These are phyloP conservation scores for Limtongia smithiae DNA, from an alignment of 805 yeast genomes.

Conservation along the genomic window DNA sequence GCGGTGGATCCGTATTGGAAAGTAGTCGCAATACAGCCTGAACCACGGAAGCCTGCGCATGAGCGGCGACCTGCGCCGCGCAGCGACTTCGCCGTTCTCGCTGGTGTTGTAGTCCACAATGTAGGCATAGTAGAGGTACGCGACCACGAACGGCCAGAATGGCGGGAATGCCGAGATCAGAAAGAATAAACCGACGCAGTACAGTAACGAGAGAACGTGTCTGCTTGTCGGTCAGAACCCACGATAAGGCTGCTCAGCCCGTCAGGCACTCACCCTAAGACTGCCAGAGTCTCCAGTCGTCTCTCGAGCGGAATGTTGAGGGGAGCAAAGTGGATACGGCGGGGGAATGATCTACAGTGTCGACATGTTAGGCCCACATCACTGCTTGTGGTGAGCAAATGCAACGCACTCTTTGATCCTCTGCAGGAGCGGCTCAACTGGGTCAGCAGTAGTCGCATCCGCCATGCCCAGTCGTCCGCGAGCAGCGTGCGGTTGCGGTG, in stretches of 20 bases:
- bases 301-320: conserved; percentile 52
- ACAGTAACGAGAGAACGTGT: conserved; percentile 22
- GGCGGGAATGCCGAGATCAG: conserved; percentile 54
- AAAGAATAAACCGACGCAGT: conserved; percentile 42
- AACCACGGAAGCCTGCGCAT: conserved; percentile 59
- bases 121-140: conserved; percentile 57
- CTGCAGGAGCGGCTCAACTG: not conserved
- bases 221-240: no score
- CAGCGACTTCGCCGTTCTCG: conserved; percentile 67
- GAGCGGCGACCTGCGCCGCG: conserved; percentile 52
- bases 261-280: conserved; percentile 61
- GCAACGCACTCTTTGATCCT: not conserved
- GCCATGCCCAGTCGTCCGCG: no score
- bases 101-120: conserved; percentile 57
- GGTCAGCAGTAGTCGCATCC: no score
- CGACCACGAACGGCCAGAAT: conserved; percentile 63
- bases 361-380: not conserved
- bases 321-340: conserved; percentile 45
- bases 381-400: no score
- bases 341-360: conserved; percentile 1
- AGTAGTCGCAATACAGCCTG: conserved; percentile 71
- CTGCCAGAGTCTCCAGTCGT: conserved; percentile 61
- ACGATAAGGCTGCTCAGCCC: no score
- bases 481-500: no score
- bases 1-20: conserved; percentile 71